phyloP scores from a whole-genome alignment of 176 grass and related monocot species.

The Avena eriantha region DNA sequence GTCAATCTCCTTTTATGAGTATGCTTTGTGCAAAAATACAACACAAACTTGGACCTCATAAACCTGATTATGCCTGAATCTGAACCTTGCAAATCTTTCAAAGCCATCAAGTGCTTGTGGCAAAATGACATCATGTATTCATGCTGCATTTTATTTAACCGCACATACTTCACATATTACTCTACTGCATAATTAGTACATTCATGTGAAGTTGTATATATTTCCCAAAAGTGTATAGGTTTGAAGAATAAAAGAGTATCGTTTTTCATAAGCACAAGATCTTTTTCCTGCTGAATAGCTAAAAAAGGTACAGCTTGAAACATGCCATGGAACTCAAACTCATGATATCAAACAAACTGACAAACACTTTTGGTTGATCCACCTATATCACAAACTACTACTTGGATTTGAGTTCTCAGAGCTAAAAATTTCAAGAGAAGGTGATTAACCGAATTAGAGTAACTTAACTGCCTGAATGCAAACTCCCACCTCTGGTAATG shows the following conservation, averaged over 20 bases:
- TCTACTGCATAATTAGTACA: background rate
- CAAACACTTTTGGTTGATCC: background rate
- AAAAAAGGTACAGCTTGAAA: too few relatives aligned
- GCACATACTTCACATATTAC: background rate
- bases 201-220: background rate
- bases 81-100: slow-evolving; percentile 22
- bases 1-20: background rate
- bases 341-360: too few relatives aligned
- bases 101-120: background rate
- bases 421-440: background rate
- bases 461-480: background rate
- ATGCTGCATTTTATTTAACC: background rate
- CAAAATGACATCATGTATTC: background rate
- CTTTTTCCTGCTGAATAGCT: too few relatives aligned
- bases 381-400: background rate
- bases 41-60: background rate
- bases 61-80: background rate
- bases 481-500: background rate
- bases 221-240: background rate
- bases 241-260: too few relatives aligned
- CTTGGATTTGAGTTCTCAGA: background rate
- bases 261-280: too few relatives aligned
- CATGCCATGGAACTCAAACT: too few relatives aligned
- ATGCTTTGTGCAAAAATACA: background rate
- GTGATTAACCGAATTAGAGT: background rate